phyloP scores from a whole-genome alignment of 2,329 filamentous ascomycete species.

The Cyanodermella asteris region DNA sequence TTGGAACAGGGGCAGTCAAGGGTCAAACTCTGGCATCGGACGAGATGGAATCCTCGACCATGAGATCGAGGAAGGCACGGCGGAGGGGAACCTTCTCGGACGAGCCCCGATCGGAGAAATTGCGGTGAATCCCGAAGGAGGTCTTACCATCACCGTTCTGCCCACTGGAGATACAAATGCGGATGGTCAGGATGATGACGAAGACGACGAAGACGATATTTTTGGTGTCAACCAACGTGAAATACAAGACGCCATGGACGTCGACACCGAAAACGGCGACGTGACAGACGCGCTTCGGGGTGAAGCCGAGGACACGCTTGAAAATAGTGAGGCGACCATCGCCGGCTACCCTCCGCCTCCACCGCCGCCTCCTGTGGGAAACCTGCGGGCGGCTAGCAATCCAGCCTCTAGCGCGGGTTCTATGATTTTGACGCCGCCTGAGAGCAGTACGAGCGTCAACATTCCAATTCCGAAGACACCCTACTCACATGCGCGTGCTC shows the following conservation, averaged over 20 bases:
- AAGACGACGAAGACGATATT: constrained; percentile 11
- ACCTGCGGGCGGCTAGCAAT: too few relatives aligned
- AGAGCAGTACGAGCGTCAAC: constrained; percentile 41
- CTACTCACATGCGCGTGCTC: constrained; percentile 22
- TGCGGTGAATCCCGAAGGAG: constrained; percentile 10
- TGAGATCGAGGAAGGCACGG: constrained; percentile 34
- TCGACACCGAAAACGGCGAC: constrained; percentile 19
- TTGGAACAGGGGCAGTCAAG: constrained; percentile 72
- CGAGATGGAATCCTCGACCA: constrained; percentile 67
- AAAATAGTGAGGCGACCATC: constrained; percentile 56
- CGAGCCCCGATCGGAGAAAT: neutral
- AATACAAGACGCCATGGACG: constrained; percentile 27
- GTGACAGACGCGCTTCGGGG: constrained; percentile 24
- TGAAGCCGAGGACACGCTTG: constrained; percentile 40
- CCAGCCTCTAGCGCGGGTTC: constrained; percentile 34
- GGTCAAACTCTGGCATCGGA: constrained; percentile 56
- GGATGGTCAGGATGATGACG: constrained; percentile 17
- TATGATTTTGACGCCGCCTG: constrained; percentile 46
- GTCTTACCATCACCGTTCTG: too few relatives aligned
- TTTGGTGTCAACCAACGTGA: constrained; percentile 14
- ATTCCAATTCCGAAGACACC: constrained; percentile 69
- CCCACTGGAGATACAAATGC: constrained; percentile 19
- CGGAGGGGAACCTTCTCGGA: constrained; percentile 1
- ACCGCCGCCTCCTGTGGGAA: constrained; percentile 42
- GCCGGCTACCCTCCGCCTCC: constrained; percentile 49